phyloP scores from a whole-genome alignment of 441 rosid species.

The Euphorbia schlechtendalii region DNA sequence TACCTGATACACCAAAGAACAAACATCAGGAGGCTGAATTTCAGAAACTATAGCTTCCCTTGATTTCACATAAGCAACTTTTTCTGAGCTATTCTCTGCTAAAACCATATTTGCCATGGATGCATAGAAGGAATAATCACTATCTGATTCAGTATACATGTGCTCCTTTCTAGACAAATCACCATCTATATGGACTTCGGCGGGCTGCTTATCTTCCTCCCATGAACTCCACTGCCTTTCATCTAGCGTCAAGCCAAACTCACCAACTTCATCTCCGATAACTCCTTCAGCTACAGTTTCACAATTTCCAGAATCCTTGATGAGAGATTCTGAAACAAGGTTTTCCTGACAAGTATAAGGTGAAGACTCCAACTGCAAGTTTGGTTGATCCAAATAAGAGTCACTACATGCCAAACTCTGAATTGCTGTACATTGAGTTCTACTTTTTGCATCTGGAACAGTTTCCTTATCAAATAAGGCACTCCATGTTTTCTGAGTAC shows the following conservation, averaged over 20 bases:
- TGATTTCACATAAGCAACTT: not conserved
- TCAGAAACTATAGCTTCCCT: conserved; percentile 11
- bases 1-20: conserved; percentile 39
- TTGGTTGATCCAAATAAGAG: not conserved
- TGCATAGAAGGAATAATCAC: not conserved
- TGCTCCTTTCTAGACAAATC: not conserved
- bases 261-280: not conserved
- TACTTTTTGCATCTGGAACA: conserved; percentile 20
- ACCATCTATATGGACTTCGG: not conserved
- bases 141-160: not conserved
- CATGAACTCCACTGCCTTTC: conserved; percentile 4
- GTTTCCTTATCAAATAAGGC: conserved; percentile 18
- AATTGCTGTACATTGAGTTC: conserved; percentile 11
- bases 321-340: conserved; percentile 3
- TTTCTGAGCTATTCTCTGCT: not conserved
- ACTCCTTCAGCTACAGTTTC: not conserved
- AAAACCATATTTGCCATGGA: conserved; percentile 12
- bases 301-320: not conserved
- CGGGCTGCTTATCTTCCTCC: not conserved
- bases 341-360: not conserved
- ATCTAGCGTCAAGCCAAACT: not conserved
- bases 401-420: not conserved
- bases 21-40: conserved; percentile 9
- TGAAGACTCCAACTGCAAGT: not conserved
- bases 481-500: conserved; percentile 22